phyloP scores from a whole-genome alignment of 768 basidiomycete genomes.

The Termitomyces sp. region DNA sequence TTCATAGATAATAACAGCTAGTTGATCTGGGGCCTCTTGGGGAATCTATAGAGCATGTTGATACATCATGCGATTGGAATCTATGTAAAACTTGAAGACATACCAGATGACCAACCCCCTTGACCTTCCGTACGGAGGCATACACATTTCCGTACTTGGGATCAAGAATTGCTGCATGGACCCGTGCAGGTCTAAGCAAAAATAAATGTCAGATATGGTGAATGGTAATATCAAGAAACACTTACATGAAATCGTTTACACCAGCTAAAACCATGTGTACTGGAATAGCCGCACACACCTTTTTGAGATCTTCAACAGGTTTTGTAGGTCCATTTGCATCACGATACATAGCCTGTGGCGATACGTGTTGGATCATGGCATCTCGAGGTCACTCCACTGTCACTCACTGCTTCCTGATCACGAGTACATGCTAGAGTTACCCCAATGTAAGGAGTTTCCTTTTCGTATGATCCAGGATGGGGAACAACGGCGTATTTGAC shows the following conservation, averaged over 20 bases:
- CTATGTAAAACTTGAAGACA: neutral
- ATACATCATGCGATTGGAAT: neutral
- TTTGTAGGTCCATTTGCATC: constrained; percentile 49
- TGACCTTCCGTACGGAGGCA: constrained; percentile 20
- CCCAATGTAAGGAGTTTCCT: constrained; percentile 13
- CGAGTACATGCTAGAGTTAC: constrained; percentile 53
- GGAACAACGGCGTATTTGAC: constrained; percentile 32
- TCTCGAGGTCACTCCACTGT: neutral
- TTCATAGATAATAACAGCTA: constrained; percentile 14
- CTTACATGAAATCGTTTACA: constrained; percentile 49
- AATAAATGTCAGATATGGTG: neutral
- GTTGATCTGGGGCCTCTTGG: constrained; percentile 17
- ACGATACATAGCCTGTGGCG: constrained; percentile 54
- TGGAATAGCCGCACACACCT: constrained; percentile 32
- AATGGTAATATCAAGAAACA: neutral
- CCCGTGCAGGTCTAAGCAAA: constrained; percentile 20
- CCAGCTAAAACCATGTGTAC: constrained; percentile 51
- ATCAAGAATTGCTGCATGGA: constrained; percentile 25
- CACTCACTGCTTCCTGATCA: constrained; percentile 56
- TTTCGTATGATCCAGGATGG: constrained; percentile 1
- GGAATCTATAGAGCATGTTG: constrained; percentile 11
- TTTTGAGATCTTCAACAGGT: constrained; percentile 43
- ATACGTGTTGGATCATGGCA: neutral
- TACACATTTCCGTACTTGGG: constrained; percentile 20
- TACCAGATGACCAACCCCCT: constrained; percentile 24